These are phyloP conservation scores for Thalassiosira mediterranea DNA, from an alignment of 352 stramenopile genomes.

Conservation along the genomic window DNA sequence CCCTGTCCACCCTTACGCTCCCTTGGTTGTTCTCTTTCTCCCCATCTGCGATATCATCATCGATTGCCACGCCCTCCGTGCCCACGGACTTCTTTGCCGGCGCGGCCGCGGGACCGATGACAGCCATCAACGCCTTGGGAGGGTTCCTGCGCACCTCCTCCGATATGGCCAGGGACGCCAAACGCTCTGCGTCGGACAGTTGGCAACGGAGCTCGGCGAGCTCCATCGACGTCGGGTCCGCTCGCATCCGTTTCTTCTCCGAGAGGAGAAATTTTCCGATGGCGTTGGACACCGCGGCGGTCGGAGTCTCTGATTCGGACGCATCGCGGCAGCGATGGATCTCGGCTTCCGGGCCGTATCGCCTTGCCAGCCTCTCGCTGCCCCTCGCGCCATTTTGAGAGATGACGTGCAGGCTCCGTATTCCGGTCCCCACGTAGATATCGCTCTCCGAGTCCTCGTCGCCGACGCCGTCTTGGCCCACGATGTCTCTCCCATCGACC, in stretches of 20 bases:
- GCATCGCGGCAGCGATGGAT: conserved; percentile 19
- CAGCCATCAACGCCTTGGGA: conserved; percentile 81
- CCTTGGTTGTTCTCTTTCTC: neutral
- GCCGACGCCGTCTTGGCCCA: conserved; percentile 24
- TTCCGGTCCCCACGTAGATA: conserved; percentile 45
- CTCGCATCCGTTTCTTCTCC: conserved; percentile 56
- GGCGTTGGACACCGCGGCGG: conserved; percentile 37
- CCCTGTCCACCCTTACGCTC: conserved; percentile 23
- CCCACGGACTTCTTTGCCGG: conserved; percentile 7
- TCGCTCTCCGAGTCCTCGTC: conserved; percentile 27
- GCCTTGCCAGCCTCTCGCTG: conserved; percentile 34
- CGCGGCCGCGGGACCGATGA: conserved; percentile 62
- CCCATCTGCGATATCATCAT: conserved; percentile 13
- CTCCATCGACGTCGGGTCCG: conserved; percentile 15
- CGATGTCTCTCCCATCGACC: conserved; percentile 58
- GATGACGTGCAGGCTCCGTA: conserved; percentile 52
- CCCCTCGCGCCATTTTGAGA: conserved; percentile 8
- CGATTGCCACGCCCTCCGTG: neutral
- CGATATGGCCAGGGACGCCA: conserved; percentile 65
- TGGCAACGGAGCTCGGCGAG: conserved; percentile 44
- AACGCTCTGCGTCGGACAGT: conserved; percentile 62
- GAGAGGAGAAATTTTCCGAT: conserved; percentile 58
- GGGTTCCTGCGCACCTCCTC: conserved; percentile 71
- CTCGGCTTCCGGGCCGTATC: conserved; percentile 47
- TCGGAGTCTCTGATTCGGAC: conserved; percentile 1